Evolutionary conservation across 2,329 filamentous ascomycete species (phyloP).

Genomic region (Colletotrichum karsti): DNA sequence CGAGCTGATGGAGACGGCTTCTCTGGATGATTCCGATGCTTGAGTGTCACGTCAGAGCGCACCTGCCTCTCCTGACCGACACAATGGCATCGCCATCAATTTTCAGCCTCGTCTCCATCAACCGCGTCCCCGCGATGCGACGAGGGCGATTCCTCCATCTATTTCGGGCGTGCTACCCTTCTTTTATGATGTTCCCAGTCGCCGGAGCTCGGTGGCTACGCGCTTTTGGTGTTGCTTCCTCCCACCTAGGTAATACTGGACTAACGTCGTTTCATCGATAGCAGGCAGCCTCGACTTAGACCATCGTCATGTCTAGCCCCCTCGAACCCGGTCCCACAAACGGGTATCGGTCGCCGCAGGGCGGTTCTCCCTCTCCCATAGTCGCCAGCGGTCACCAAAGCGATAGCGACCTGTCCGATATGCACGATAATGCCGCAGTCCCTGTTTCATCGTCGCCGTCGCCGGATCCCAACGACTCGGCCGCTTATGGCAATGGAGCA

Average conservation of each 20-base stretch:
- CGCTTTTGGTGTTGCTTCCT: constrained; percentile 31
- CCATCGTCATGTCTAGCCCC: constrained; percentile 71
- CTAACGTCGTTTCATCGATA: constrained; percentile 46
- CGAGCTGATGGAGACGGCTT: constrained; percentile 45
- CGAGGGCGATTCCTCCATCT: constrained; percentile 46
- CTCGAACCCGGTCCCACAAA: constrained; percentile 71
- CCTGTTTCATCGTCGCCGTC: constrained; percentile 53
- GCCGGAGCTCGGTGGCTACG: constrained; percentile 53
- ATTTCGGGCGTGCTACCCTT: constrained; percentile 52
- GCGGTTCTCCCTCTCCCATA: constrained; percentile 51
- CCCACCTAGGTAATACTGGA: constrained; percentile 31
- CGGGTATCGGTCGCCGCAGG: constrained; percentile 68
- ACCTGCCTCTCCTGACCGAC: constrained; percentile 34
- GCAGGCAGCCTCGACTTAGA: constrained; percentile 67
- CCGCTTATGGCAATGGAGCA: constrained; percentile 49
- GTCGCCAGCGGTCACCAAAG: constrained; percentile 59
- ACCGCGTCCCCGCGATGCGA: constrained; percentile 52
- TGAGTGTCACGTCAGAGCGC: constrained; percentile 32
- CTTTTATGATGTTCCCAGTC: constrained; percentile 36
- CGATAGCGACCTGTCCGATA: constrained; percentile 82
- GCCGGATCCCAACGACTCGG: constrained; percentile 50
- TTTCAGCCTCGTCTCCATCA: constrained; percentile 59
- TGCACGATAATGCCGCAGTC: constrained; percentile 65
- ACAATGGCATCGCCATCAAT: constrained; percentile 54
- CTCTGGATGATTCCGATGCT: constrained; percentile 42